phyloP scores from a whole-genome alignment of 768 basidiomycete species.

The Tephrocybe sp. region DNA sequence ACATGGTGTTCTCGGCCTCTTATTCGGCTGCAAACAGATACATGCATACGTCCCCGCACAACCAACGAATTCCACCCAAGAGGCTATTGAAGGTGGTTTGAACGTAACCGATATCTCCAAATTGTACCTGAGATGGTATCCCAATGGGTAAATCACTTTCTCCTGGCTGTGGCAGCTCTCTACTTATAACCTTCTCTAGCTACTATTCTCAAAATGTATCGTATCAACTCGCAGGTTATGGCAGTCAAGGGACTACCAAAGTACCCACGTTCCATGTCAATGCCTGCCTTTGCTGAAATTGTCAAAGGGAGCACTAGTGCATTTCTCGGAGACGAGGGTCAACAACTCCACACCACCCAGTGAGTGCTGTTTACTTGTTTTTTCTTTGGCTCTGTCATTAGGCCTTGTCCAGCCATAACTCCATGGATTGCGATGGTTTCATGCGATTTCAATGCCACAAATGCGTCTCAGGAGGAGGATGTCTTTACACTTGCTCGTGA shows the following conservation, averaged over 20 bases:
- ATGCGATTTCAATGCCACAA: conserved; percentile 77
- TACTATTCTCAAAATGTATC: conserved; percentile 54
- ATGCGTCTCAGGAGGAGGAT: conserved; percentile 58
- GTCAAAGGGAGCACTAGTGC: conserved; percentile 73
- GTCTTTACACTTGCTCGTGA: conserved; percentile 80
- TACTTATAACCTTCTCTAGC: conserved; percentile 24
- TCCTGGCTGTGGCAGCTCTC: conserved; percentile 2
- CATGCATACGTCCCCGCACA: conserved; percentile 67
- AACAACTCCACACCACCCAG: conserved; percentile 48
- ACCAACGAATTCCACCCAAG: conserved; percentile 62
- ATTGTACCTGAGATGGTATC: conserved; percentile 61
- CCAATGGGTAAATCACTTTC: conserved; percentile 39
- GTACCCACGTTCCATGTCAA: conserved; percentile 27
- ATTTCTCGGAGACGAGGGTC: conserved; percentile 68
- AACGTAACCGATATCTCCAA: conserved; percentile 58
- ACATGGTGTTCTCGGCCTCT: conserved; percentile 14
- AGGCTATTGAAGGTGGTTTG: conserved; percentile 37
- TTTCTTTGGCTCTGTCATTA: not conserved
- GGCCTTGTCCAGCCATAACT: conserved; percentile 49
- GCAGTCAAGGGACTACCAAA: conserved; percentile 50
- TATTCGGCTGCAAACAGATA: conserved; percentile 18
- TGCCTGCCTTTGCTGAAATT: not conserved
- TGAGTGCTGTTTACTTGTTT: conserved; percentile 21
- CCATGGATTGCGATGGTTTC: conserved; percentile 91
- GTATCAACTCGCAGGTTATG: conserved; percentile 54